Conservation (phyloP, 192 early-diverging fungal species). For the Mortierella hygrophila region DNA sequence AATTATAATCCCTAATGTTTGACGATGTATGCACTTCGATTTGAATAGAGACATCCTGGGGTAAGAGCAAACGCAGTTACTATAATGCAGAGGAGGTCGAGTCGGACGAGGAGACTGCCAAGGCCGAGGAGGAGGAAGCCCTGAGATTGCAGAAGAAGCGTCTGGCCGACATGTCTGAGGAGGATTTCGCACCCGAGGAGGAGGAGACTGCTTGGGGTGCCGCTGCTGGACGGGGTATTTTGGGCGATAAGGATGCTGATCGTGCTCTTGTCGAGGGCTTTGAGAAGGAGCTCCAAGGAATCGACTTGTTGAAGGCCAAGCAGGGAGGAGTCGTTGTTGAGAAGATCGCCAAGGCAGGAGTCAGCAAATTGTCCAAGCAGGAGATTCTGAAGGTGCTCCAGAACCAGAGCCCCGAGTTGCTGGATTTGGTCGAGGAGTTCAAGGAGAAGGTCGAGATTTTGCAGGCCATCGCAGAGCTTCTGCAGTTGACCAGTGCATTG, state of each 20-base stretch:
- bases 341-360: conserved; percentile 55
- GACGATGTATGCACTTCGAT: background rate
- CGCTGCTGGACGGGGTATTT: conserved; percentile 29
- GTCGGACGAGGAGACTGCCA: conserved; percentile 81
- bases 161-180: conserved; percentile 83
- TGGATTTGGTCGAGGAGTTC: conserved; percentile 76
- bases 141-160: conserved; percentile 86
- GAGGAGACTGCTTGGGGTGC: conserved; percentile 69
- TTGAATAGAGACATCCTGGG: conserved; percentile 81
- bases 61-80: conserved; percentile 79
- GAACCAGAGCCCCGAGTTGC: conserved; percentile 80
- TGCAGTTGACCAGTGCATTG: conserved; percentile 26
- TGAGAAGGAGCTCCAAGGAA: conserved; percentile 64
- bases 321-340: conserved; percentile 50
- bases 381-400: conserved; percentile 77
- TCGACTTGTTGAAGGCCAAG: conserved; percentile 58
- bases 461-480: conserved; percentile 48
- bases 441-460: conserved; percentile 57
- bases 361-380: conserved; percentile 64
- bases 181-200: conserved; percentile 90
- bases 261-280: conserved; percentile 62
- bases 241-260: conserved; percentile 63
- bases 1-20: background rate
- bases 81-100: conserved; percentile 88
- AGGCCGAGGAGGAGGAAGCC: conserved; percentile 92